These are phyloP conservation scores for Mycena floridula DNA, from an alignment of 768 basidiomycete genomes.

Conservation along the genomic window DNA sequence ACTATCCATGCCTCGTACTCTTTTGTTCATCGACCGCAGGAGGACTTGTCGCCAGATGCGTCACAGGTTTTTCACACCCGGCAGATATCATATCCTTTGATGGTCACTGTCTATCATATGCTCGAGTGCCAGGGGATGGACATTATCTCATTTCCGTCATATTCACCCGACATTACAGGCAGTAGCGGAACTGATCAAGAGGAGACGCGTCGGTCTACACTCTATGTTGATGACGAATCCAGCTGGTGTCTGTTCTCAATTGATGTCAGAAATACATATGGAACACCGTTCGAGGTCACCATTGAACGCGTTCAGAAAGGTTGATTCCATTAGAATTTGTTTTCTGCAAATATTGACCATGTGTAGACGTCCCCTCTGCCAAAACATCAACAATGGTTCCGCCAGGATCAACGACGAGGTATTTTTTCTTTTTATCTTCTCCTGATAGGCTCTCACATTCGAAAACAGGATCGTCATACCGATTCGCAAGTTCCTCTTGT, in stretches of 20 bases:
- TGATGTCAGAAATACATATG: slow-evolving; percentile 90
- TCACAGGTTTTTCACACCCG: slow-evolving; percentile 74
- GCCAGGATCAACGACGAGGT: slow-evolving; percentile 85
- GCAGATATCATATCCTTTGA: slow-evolving; percentile 80
- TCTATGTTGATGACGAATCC: slow-evolving; percentile 41
- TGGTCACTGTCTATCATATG: slow-evolving; percentile 94
- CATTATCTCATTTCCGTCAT: slow-evolving; percentile 56
- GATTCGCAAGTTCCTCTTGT: slow-evolving; percentile 60
- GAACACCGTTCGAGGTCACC: slow-evolving; percentile 84
- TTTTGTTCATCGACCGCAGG: slow-evolving; percentile 42
- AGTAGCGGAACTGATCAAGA: slow-evolving; percentile 15
- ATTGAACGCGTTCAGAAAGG: slow-evolving; percentile 66
- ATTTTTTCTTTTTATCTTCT: slow-evolving; percentile 13
- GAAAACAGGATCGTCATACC: slow-evolving; percentile 57
- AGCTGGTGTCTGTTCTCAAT: slow-evolving; percentile 86
- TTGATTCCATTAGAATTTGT: slow-evolving; percentile 16
- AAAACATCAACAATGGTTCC: slow-evolving; percentile 60
- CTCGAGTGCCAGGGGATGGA: slow-evolving; percentile 85
- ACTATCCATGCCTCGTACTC: slow-evolving; percentile 83
- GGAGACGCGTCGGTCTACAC: slow-evolving; percentile 19
- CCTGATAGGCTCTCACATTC: not conserved
- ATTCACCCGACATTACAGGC: slow-evolving; percentile 16
- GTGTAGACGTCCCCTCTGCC: slow-evolving; percentile 32
- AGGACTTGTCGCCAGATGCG: slow-evolving; percentile 16
- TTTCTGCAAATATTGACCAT: not conserved